These are phyloP conservation scores for Nemania diffusa DNA, from an alignment of 2,329 filamentous ascomycete genomes.

Conservation along the genomic window DNA sequence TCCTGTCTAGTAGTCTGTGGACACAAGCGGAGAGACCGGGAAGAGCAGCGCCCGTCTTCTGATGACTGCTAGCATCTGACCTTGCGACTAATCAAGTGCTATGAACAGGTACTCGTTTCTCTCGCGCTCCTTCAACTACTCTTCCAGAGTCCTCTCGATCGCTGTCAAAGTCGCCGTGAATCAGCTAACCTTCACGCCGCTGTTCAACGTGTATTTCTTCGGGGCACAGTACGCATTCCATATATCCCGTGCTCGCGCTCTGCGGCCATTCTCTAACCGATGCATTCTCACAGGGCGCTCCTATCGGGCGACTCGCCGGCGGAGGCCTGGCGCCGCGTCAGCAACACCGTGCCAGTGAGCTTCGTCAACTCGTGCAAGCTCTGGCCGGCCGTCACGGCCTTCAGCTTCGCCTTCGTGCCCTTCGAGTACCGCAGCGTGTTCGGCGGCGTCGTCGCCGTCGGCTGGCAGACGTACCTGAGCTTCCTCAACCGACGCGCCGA, in stretches of 20 bases:
- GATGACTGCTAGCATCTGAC: neutral
- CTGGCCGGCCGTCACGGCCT: constrained; percentile 87
- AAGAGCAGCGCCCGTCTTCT: neutral
- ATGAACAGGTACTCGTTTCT: constrained; percentile 78
- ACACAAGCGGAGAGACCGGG: neutral
- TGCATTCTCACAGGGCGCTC: constrained; percentile 58
- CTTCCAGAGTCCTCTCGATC: constrained; percentile 76
- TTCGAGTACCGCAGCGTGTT: constrained; percentile 85
- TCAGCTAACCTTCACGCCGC: constrained; percentile 81
- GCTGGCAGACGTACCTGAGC: constrained; percentile 92
- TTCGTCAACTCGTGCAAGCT: constrained; percentile 84
- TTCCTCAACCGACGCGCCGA: constrained; percentile 81
- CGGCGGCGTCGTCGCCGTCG: constrained; percentile 80
- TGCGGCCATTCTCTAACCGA: neutral
- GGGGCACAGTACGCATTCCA: constrained; percentile 66
- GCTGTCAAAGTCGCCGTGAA: constrained; percentile 82
- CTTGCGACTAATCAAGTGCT: constrained; percentile 7
- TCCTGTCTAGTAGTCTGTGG: neutral
- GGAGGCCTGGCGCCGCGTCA: constrained; percentile 76
- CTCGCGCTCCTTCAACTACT: constrained; percentile 83
- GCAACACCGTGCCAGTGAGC: constrained; percentile 78
- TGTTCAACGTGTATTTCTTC: constrained; percentile 88
- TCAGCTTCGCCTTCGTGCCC: constrained; percentile 86
- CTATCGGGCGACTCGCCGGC: constrained; percentile 73
- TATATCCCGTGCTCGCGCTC: neutral